Conservation (phyloP, 495 filamentous ascomycete species). For the Podospora anserina region DNA sequence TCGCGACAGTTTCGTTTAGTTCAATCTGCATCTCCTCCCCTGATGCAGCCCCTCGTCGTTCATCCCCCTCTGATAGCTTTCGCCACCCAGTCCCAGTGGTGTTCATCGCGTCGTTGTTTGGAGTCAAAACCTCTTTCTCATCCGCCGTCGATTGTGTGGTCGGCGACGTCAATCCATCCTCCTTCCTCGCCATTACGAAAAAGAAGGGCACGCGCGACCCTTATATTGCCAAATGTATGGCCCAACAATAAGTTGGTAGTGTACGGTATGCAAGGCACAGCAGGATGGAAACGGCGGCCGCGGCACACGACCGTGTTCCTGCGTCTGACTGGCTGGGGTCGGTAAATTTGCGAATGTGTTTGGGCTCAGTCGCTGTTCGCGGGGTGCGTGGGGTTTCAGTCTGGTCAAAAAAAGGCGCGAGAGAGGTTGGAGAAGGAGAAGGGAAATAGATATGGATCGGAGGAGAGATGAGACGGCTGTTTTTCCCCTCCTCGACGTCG, state of each 20-base stretch:
- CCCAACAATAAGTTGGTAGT: too few relatives aligned
- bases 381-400: too few relatives aligned
- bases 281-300: too few relatives aligned
- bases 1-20: conserved; percentile 11
- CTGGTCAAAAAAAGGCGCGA: not conserved
- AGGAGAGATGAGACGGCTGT: not conserved
- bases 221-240: not conserved
- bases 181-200: not conserved
- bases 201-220: not conserved
- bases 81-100: not conserved
- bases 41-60: too few relatives aligned
- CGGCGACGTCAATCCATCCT: not conserved
- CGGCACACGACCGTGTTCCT: not conserved
- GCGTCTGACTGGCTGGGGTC: not conserved
- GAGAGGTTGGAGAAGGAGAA: not conserved
- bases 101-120: not conserved
- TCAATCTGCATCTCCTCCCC: conserved; percentile 22
- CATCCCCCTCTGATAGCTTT: not conserved
- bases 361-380: too few relatives aligned
- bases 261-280: too few relatives aligned
- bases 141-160: not conserved
- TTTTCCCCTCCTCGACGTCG: not conserved
- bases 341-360: not conserved
- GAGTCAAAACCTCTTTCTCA: not conserved
- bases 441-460: not conserved